phyloP scores from a whole-genome alignment of 73 alveolate genomes.

The Tetrahymena malaccensis region DNA sequence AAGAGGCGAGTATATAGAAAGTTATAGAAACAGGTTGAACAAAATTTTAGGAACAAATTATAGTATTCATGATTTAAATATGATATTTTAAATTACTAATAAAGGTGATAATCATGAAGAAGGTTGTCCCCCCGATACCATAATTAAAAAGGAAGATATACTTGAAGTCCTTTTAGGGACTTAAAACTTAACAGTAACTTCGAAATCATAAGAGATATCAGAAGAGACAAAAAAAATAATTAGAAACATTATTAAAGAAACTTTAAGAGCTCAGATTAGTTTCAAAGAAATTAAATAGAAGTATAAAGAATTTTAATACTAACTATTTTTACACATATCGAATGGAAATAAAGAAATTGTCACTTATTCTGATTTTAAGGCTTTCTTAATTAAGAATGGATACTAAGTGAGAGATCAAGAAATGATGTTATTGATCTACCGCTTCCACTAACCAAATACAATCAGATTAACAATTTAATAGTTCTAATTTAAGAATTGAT shows the following conservation, averaged over 20 bases:
- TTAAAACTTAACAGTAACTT: background rate
- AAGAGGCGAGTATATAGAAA: background rate
- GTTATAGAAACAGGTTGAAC: background rate
- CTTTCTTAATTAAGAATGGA: background rate
- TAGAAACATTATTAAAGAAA: background rate
- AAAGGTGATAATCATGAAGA: background rate
- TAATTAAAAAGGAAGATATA: background rate
- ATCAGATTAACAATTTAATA: background rate
- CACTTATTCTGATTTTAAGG: background rate
- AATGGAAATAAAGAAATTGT: background rate
- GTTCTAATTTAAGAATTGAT: background rate
- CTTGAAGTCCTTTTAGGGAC: background rate
- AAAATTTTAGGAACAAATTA: background rate
- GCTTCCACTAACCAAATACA: background rate
- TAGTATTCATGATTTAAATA: background rate
- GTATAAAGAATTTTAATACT: background rate
- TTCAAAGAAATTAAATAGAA: background rate
- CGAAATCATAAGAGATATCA: background rate
- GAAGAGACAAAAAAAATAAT: background rate
- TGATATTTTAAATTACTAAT: background rate
- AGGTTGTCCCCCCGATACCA: background rate
- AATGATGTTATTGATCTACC: background rate
- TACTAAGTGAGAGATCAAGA: background rate
- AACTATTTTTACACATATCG: background rate
- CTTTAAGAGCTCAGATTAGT: background rate